These are phyloP conservation scores for Entoloma clypeatum DNA, from an alignment of 1,284 basidiomycete genomes.

Conservation along the genomic window DNA sequence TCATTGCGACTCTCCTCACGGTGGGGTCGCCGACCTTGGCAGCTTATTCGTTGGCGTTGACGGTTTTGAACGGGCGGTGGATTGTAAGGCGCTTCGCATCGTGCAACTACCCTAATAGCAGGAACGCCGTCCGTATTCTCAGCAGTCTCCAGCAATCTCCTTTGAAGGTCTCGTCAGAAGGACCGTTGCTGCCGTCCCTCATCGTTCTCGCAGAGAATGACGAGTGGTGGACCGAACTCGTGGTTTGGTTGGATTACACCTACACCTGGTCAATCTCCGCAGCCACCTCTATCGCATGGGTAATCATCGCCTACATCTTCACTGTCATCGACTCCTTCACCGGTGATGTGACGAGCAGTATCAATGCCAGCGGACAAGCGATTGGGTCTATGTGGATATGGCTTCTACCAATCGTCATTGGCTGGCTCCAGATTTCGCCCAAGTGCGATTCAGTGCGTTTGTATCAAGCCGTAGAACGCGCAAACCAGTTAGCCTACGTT, in stretches of 20 bases:
- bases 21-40: constrained; percentile 38
- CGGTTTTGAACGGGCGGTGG: constrained; percentile 34
- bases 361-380: constrained; percentile 32
- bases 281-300: constrained; percentile 38
- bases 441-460: constrained; percentile 36
- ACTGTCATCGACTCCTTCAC: constrained; percentile 38
- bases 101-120: constrained; percentile 26
- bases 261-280: constrained; percentile 40
- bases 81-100: constrained; percentile 28
- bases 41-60: constrained; percentile 36
- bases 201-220: constrained; percentile 32
- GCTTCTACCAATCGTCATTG: constrained; percentile 39
- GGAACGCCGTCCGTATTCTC: constrained; percentile 26
- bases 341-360: constrained; percentile 16
- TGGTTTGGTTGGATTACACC: constrained; percentile 26
- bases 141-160: constrained; percentile 35
- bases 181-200: constrained; percentile 29
- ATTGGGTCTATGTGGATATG: constrained; percentile 40
- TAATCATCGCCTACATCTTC: constrained; percentile 39
- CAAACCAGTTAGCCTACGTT: constrained; percentile 27
- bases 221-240: constrained; percentile 31
- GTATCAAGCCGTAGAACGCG: constrained; percentile 26
- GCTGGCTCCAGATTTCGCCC: constrained; percentile 39
- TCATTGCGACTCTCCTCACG: constrained; percentile 28
- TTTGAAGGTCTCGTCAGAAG: constrained; percentile 22